Evolutionary conservation across 1,139 yeast genomes (phyloP), one percentile per base, ranked within the genome.

Genomic region (Taphrina pruni): DNA sequence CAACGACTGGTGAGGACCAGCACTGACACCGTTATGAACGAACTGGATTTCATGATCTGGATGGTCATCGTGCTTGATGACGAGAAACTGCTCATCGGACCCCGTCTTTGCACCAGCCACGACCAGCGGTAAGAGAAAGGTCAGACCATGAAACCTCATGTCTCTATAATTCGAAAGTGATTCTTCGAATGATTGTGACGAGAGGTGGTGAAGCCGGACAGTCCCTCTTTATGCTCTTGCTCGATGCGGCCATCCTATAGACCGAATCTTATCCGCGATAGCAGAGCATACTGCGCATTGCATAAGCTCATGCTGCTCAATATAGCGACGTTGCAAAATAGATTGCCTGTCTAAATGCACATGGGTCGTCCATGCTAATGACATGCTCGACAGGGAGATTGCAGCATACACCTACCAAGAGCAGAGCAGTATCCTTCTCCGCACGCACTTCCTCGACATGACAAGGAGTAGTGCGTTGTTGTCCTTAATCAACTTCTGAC

Each of bases 31-130:
- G 43, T 54, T 38, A 20, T 38, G 41, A 12, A 38, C 58, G 14
- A 35, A 17, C 2, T 54, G 21, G 26, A 58, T 26, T 32, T 45
- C 43, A 41, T 58, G 62, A 32, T 58, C 43, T 45, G 62, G 62
- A 39, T 43, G 54, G 14, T 58, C 43, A 2, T 26, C 54, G 41
- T 58, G 54, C 54, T 26, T 21, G 36, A 50, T 50, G 36, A 50
- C 54, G 9, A 20, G 32, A 8, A 20, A 50, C 12, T 50, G 11
- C 54, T 32, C 9, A n/a, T 21, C 36, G 36, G 32, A 2, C 1
- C 6, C 36, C 8, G 8, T 12, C 48, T 45, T 45, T 45, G 48
- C n/a, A 17, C 17, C 20, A 8, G 48, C 48, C 12, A n/a, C 20
- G 48, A 45, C 4, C 12, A 45, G 20, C 48, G 48, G 48, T 17